These are phyloP conservation scores for Quercus mongolica DNA, from an alignment of 306 rosid genomes.

Conservation along the genomic window DNA sequence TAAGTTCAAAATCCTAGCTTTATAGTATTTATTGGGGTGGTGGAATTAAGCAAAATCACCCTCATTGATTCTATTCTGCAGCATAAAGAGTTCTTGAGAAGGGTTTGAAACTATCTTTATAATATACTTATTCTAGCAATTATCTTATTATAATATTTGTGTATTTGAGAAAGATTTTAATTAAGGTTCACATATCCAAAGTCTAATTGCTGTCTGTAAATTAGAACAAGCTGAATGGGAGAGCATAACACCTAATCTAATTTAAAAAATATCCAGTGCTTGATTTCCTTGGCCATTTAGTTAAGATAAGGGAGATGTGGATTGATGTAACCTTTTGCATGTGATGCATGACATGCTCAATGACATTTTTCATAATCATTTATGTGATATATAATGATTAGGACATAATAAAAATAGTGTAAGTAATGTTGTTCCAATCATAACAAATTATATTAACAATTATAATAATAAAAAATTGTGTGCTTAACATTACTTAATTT, in stretches of 20 bases:
- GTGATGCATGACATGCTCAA: background rate
- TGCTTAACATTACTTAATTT: background rate
- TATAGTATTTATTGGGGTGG: too few species aligned
- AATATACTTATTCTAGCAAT: background rate
- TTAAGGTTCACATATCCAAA: background rate
- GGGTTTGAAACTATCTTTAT: background rate
- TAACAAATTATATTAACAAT: too few species aligned
- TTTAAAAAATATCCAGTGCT: too few species aligned
- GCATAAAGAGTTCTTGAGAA: background rate
- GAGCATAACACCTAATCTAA: background rate
- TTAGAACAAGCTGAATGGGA: background rate
- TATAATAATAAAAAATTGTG: too few species aligned
- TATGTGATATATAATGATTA: too few species aligned
- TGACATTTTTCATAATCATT: too few species aligned
- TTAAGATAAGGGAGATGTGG: too few species aligned
- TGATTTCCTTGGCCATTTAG: too few species aligned
- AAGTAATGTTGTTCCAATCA: too few species aligned
- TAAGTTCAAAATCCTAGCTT: too few species aligned
- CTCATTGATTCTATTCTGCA: background rate
- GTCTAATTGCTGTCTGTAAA: background rate
- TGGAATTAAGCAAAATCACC: background rate
- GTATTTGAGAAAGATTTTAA: background rate
- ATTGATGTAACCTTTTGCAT: background rate
- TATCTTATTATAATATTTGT: background rate
- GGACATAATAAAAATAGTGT: too few species aligned